Percentiles rank a stretch among this genome's conserved stretches.
Evolutionary conservation across 163 green algal genomes (phyloP).

Genomic region (Scenedesmus sp.): DNA sequence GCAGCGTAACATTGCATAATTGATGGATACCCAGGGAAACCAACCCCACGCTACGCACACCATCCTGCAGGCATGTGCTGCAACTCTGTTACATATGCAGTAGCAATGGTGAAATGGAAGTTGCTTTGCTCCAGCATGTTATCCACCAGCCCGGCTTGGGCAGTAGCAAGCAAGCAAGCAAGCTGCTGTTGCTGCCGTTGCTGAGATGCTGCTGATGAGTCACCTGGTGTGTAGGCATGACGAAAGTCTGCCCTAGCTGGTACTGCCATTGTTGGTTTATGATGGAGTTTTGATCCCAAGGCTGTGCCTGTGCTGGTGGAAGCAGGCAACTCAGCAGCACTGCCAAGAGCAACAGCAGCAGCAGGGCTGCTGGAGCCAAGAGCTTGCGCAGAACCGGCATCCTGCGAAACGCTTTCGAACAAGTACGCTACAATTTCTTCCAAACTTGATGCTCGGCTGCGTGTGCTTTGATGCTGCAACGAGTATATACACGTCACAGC

Average conservation of each 20-base stretch:
- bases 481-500: too few species aligned
- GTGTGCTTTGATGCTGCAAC: too few species aligned
- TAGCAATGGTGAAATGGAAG: too few species aligned
- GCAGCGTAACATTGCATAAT: background rate
- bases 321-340: background rate
- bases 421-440: too few species aligned
- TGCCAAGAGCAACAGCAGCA: background rate
- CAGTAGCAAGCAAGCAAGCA: background rate
- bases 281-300: background rate
- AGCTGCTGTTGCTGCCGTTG: background rate
- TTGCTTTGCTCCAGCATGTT: too few species aligned
- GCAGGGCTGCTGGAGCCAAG: background rate
- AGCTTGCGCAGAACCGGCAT: background rate
- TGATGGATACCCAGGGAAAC: too few species aligned
- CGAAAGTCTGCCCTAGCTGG: background rate
- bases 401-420: background rate
- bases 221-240: constrained; percentile 1
- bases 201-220: background rate
- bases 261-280: background rate
- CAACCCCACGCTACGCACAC: too few species aligned
- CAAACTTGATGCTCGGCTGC: too few species aligned
- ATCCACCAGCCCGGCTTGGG: background rate
- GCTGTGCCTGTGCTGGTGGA: background rate
- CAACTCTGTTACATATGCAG: too few species aligned
- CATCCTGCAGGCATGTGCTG: too few species aligned